Evolutionary conservation across 768 basidiomycete genomes (phyloP), one percentile per base, ranked within the genome.

Genomic region (Amanita polypyramis): DNA sequence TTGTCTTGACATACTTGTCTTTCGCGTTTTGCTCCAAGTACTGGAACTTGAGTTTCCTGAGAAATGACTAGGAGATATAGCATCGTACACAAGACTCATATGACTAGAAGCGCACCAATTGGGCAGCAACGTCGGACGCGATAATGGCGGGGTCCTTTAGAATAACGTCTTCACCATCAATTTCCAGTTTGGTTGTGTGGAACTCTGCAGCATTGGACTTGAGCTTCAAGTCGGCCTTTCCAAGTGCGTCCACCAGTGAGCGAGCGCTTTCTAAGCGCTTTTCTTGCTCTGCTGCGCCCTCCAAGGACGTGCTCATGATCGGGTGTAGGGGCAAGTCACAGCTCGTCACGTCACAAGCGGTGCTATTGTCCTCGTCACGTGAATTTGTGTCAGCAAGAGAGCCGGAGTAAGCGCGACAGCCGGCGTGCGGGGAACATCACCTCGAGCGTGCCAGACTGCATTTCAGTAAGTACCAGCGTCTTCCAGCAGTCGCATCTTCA

Each of bases 1-100:
- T 91, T 0, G 80, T 81, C 60, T 85, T 84, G 55, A 92, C 73
- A 58, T 93, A 94, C 63, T 85, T 82, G 56, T 89, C 80, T 59
- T 94, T 95, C 2, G 92, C 87, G 54, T 91, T 87, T 61, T 91
- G 87, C 57, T 95, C 89, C 14, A 92, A 67, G 59, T 90, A 92
- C 53, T 87, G 85, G 58, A 89, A 91, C 63, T 94, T 94, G 21
- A 93, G 76, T 56, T 87, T 87, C 19, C 82, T 73, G 15, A 91
- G 68, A 55, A 80, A 86, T 5, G 79, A 69, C 86, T 87, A 45
- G 12, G 19, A 15, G 2, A n/a, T 42, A 19, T 6, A 10, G 6
- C 14, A 15, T 9, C 19, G 10, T 30, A 34, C n/a, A 4, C 45
- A 30, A 35, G 35, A 43, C 17, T 14, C 37, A 7, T 9, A 19